These are phyloP conservation scores for Termitomyces sp. DNA, from an alignment of 768 basidiomycete species.

Conservation along the genomic window DNA sequence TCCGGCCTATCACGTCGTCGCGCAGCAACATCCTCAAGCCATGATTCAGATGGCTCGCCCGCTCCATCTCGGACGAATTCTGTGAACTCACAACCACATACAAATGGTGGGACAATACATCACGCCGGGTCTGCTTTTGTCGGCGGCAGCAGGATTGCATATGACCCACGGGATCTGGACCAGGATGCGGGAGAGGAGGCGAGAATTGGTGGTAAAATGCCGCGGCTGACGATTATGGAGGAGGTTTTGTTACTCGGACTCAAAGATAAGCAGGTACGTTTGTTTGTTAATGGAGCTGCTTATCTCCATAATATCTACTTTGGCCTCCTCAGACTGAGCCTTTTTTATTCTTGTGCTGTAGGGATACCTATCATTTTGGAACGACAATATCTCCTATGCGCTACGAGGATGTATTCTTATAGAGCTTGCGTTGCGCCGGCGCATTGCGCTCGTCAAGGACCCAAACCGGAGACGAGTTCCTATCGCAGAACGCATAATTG, in stretches of 20 bases:
- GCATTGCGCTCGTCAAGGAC: conserved; percentile 89
- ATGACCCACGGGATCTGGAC: conserved; percentile 83
- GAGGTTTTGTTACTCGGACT: conserved; percentile 91
- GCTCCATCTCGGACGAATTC: conserved; percentile 17
- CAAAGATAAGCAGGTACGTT: conserved; percentile 89
- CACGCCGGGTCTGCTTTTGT: conserved; percentile 83
- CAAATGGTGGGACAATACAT: conserved; percentile 21
- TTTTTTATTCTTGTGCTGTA: conserved; percentile 7
- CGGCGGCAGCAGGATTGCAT: conserved; percentile 85
- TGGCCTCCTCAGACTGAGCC: background rate
- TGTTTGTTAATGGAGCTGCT: background rate
- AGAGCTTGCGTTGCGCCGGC: conserved; percentile 90
- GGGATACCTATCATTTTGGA: conserved; percentile 98
- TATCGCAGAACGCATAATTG: conserved; percentile 77
- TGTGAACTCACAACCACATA: conserved; percentile 9
- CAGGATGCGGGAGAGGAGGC: conserved; percentile 61
- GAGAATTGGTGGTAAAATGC: conserved; percentile 65
- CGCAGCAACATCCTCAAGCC: conserved; percentile 35
- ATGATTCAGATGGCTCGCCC: conserved; percentile 31
- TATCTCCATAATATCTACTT: background rate
- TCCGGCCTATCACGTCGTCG: conserved; percentile 53
- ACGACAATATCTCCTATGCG: conserved; percentile 99
- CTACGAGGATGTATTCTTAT: conserved; percentile 97
- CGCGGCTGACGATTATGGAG: conserved; percentile 91
- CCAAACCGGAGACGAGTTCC: conserved; percentile 68